phyloP scores from a whole-genome alignment of 106 monocot species.

The Acorus calamus region DNA sequence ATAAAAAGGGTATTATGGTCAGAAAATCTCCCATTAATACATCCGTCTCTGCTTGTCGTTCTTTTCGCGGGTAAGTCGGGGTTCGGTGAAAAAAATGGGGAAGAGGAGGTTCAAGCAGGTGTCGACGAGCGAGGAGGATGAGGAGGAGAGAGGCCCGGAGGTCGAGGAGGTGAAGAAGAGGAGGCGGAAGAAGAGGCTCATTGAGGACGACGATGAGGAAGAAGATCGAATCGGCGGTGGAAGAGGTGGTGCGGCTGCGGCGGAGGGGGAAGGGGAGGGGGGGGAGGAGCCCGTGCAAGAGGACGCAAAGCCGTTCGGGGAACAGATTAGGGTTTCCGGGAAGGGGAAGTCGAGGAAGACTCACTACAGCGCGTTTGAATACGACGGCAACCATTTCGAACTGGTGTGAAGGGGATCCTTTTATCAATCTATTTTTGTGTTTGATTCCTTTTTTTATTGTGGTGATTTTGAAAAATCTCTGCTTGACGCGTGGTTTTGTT shows the following conservation, averaged over 20 bases:
- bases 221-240: not conserved
- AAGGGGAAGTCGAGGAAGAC: slow-evolving; percentile 68
- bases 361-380: slow-evolving; percentile 72
- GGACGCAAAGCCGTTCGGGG: slow-evolving; percentile 57
- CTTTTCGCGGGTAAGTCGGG: too few relatives aligned
- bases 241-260: slow-evolving; percentile 6
- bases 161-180: slow-evolving; percentile 2
- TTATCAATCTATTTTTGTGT: not conserved
- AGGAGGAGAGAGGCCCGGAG: slow-evolving; percentile 4
- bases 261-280: slow-evolving; percentile 34
- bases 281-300: slow-evolving; percentile 26
- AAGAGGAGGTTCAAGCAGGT: slow-evolving; percentile 29
- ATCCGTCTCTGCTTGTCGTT: too few relatives aligned
- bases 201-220: slow-evolving; percentile 4
- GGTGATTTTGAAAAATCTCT: not conserved
- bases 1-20: too few relatives aligned
- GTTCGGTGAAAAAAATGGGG: slow-evolving; percentile 10
- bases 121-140: slow-evolving; percentile 23
- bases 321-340: slow-evolving; percentile 47
- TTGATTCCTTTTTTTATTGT: not conserved
- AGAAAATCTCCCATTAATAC: too few relatives aligned
- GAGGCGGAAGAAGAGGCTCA: not conserved
- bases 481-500: too few relatives aligned
- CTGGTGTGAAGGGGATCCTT: slow-evolving; percentile 27
- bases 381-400: slow-evolving; percentile 66